Conservation (phyloP, 345 rosid genomes). For the Eucalyptus victrix region DNA sequence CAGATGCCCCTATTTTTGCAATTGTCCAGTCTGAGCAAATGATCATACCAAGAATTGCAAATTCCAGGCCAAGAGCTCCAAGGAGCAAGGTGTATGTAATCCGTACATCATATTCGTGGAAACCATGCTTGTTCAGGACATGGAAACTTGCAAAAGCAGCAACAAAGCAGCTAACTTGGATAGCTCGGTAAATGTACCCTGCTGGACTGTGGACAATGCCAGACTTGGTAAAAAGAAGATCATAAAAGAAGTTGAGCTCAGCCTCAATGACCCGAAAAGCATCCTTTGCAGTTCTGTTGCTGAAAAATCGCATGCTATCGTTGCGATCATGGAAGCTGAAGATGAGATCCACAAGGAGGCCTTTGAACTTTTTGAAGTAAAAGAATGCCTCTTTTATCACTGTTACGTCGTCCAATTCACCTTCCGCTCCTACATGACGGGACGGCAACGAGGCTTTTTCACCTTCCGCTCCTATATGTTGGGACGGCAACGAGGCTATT, state of each 20-base stretch:
- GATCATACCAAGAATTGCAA: no score
- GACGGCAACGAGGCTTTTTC: not conserved
- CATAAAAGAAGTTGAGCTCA: not conserved
- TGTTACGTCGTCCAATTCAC: not conserved
- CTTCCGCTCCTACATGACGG: no score
- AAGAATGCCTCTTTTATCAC: not conserved
- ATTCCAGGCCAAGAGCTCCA: no score
- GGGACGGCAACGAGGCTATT: not conserved
- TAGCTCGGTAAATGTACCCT: not conserved
- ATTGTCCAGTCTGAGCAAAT: no score
- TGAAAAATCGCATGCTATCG: not conserved
- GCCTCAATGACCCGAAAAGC: not conserved
- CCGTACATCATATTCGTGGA: no score
- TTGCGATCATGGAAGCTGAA: accelerated
- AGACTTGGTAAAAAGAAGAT: not conserved
- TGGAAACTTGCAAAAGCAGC: not conserved
- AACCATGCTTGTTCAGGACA: no score
- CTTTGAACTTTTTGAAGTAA: not conserved
- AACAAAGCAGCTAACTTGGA: not conserved
- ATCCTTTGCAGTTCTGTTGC: not conserved
- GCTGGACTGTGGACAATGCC: not conserved
- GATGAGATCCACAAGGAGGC: not conserved
- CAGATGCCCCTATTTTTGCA: no score
- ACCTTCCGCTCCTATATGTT: no score
- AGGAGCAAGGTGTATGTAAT: no score